These are phyloP conservation scores for Metschnikowia drakensbergensis DNA, from an alignment of 805 yeast species.

Conservation along the genomic window DNA sequence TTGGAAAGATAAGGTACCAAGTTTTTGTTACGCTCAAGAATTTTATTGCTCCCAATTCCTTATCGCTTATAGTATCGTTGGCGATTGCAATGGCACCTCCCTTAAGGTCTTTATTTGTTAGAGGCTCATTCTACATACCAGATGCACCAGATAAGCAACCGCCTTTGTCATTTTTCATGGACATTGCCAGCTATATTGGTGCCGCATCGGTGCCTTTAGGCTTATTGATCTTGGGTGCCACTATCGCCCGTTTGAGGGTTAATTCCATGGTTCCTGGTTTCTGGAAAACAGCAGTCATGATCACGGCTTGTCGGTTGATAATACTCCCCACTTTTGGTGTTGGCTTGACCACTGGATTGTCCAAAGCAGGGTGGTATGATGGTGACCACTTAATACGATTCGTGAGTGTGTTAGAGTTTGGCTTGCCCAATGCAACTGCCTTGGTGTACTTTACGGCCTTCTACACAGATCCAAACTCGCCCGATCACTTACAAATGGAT, in stretches of 20 bases:
- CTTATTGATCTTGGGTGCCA: conserved; percentile 76
- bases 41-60: conserved; percentile 66
- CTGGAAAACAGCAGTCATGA: conserved; percentile 58
- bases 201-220: conserved; percentile 89
- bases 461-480: conserved; percentile 62
- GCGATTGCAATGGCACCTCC: conserved; percentile 84
- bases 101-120: conserved; percentile 47
- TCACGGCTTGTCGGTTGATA: conserved; percentile 57
- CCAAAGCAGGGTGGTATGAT: conserved; percentile 58
- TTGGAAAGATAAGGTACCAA: neutral
- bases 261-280: conserved; percentile 62
- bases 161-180: conserved; percentile 81
- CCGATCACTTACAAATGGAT: conserved; percentile 68
- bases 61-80: conserved; percentile 63
- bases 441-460: conserved; percentile 86
- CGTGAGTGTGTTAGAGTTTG: conserved; percentile 68
- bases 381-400: conserved; percentile 63
- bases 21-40: conserved; percentile 36
- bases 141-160: conserved; percentile 84
- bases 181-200: conserved; percentile 74
- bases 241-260: conserved; percentile 71
- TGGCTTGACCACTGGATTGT: conserved; percentile 53
- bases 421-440: conserved; percentile 85
- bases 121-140: conserved; percentile 49
- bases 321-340: conserved; percentile 78